A percentile compares a stretch with the other conserved stretches of the same genome.
Evolutionary conservation across 192 early-diverging fungal species (phyloP).

Genomic region (Backusella parvicylindrica): DNA sequence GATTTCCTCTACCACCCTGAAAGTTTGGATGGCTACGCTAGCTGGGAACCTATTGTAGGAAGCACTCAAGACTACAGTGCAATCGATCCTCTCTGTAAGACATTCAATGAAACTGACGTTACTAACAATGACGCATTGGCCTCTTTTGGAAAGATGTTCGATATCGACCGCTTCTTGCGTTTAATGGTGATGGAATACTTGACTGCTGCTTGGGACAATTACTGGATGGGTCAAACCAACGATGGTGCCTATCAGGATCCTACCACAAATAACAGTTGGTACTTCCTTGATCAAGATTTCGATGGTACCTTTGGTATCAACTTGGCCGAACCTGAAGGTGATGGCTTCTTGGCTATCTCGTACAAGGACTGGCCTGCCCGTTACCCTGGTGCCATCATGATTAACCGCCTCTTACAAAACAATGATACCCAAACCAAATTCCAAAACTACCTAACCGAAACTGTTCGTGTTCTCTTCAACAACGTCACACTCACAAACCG

Average conservation of each 20-base stretch:
- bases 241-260: slow-evolving; percentile 45
- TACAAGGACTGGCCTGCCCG: slow-evolving; percentile 34
- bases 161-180: slow-evolving; percentile 39
- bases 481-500: slow-evolving; percentile 46
- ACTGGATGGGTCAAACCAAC: slow-evolving; percentile 46
- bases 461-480: slow-evolving; percentile 43
- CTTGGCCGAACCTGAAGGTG: slow-evolving; percentile 16
- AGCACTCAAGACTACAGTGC: slow-evolving; percentile 28
- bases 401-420: slow-evolving; percentile 46
- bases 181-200: slow-evolving; percentile 50
- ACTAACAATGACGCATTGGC: slow-evolving; percentile 28
- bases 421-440: slow-evolving; percentile 28
- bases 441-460: slow-evolving; percentile 42
- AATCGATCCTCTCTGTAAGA: slow-evolving; percentile 29
- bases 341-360: slow-evolving; percentile 22
- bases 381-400: slow-evolving; percentile 39
- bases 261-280: slow-evolving; percentile 36
- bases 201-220: slow-evolving; percentile 44
- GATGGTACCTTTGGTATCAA: slow-evolving; percentile 52
- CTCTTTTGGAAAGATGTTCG: slow-evolving; percentile 30
- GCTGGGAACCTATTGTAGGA: slow-evolving; percentile 17
- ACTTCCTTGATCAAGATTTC: slow-evolving; percentile 45
- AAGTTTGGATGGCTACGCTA: slow-evolving; percentile 21
- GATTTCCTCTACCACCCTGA: slow-evolving; percentile 33
- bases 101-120: slow-evolving; percentile 28